Evolutionary conservation across 108 stramenopile genomes (phyloP), one percentile per base, ranked within the genome.

Genomic region (Nannochloropsis salina): DNA sequence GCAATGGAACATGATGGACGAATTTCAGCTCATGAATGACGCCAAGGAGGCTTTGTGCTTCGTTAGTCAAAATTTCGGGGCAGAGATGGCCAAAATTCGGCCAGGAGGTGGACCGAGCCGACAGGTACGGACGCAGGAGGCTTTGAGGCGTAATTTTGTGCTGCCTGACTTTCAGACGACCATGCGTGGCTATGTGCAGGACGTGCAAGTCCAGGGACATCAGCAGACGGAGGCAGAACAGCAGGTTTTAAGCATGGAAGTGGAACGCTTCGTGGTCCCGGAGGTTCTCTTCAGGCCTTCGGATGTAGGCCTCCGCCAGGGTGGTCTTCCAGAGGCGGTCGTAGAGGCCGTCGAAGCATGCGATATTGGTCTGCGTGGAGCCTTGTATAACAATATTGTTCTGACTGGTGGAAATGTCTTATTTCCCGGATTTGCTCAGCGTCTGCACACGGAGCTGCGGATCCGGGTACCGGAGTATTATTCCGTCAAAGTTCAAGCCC

Each of bases 1-100:
- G 10, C 96, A 97, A 87, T 97, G 94, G 94, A 98, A 98, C 83
- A 92, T 98, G 87, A 98, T 98, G 97, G 96, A 97, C 91, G 95
- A 97, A 89, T 96, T 94, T 84, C 93, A 89, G 20, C 84, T 97
- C 42, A 83, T 97, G 86, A 93, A 94, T 61, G 95, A 90, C 15
- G 90, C 86, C 43, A 90, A 90, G 51, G 90, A 90, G 74, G 84
- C 88, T 41, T 45, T 86, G 3, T 82, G 86, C n/a, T 97, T 88
- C 85, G 89, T 96, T 9, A 94, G 93, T 42, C 81, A 93, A 44
- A 86, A 95, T 61, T 93, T 95, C 41, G 87, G 94, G 22, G 44
- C 89, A 15, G 96, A 97, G 43, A 87, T 97, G 88, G 86, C 90
- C 3, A 74, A 74, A 8, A 15, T 74, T n/a, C 61, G 61, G n/a